phyloP scores from a whole-genome alignment of 1,284 basidiomycete species.

The Bondarzewia mesenterica region DNA sequence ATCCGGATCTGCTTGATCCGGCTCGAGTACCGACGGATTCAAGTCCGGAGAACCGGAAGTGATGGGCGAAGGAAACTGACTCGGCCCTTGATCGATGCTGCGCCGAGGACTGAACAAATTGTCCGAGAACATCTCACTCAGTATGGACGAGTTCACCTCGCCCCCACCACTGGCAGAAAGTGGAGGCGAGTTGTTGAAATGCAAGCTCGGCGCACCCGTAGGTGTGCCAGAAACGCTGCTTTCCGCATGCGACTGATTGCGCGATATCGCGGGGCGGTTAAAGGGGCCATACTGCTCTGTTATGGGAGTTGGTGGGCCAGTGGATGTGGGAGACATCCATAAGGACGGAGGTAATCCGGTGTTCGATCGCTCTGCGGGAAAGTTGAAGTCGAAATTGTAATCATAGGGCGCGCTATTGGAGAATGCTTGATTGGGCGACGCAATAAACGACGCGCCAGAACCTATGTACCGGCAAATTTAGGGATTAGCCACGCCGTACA shows the following conservation, averaged over 20 bases:
- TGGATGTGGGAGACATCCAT: conserved; percentile 70
- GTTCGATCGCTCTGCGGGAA: conserved; percentile 42
- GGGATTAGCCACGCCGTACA: not conserved
- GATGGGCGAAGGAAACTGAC: conserved; percentile 53
- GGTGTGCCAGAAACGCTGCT: not conserved
- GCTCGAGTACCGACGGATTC: conserved; percentile 31
- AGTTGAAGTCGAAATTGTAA: conserved; percentile 17
- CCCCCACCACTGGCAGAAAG: conserved; percentile 19
- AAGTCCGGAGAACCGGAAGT: conserved; percentile 63
- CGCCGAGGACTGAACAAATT: conserved; percentile 45
- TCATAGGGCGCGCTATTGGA: conserved; percentile 4
- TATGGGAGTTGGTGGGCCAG: conserved; percentile 35
- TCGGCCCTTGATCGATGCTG: conserved; percentile 35
- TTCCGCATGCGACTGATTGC: conserved; percentile 15
- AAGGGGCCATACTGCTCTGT: conserved; percentile 27
- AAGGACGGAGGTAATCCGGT: conserved; percentile 59
- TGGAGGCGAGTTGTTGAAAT: conserved; percentile 13
- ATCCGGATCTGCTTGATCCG: conserved; percentile 41
- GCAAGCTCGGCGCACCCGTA: not conserved
- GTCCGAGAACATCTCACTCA: conserved; percentile 67
- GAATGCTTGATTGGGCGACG: conserved; percentile 12
- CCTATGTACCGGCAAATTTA: conserved; percentile 4
- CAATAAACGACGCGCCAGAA: conserved; percentile 7
- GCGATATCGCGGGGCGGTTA: conserved; percentile 18
- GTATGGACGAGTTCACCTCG: conserved; percentile 34